A percentile compares a stretch with the other conserved stretches of the same genome.
These are phyloP conservation scores for Raphanus hybrid DNA, from an alignment of 441 rosid genomes.

Conservation along the genomic window DNA sequence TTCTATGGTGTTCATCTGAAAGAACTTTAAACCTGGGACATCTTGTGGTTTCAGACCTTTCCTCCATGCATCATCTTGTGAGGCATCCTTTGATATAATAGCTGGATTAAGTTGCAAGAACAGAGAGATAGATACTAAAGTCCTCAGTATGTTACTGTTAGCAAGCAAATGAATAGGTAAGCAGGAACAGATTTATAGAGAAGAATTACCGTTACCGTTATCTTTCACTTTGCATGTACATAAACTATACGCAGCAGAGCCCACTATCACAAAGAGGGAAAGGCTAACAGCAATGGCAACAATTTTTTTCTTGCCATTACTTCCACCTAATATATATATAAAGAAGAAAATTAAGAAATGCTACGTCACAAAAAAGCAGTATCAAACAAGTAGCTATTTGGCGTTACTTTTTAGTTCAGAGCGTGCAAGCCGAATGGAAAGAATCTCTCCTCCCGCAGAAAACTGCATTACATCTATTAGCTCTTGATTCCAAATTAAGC, in stretches of 20 bases:
- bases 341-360: background rate
- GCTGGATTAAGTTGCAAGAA: background rate
- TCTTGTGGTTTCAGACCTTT: slow-evolving; percentile 14
- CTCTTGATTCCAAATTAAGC: slow-evolving; percentile 62
- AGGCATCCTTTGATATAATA: background rate
- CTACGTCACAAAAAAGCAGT: background rate
- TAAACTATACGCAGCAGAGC: slow-evolving; percentile 13
- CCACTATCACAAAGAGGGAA: slow-evolving; percentile 10
- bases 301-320: background rate
- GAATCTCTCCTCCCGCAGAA: slow-evolving; percentile 35
- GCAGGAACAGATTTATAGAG: background rate
- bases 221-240: slow-evolving; percentile 21
- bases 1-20: slow-evolving; percentile 24
- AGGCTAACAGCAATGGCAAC: background rate
- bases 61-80: slow-evolving; percentile 1
- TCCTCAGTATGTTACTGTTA: background rate
- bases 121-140: background rate
- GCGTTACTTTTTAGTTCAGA: slow-evolving; percentile 52
- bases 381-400: background rate
- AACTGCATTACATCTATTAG: slow-evolving; percentile 60
- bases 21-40: slow-evolving; percentile 23
- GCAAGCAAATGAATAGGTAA: background rate
- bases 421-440: slow-evolving; percentile 56
- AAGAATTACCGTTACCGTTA: slow-evolving; percentile 6
- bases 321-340: background rate